Conservation (phyloP, 2,329 filamentous ascomycete genomes). For the Fusarium euwallaceae region DNA sequence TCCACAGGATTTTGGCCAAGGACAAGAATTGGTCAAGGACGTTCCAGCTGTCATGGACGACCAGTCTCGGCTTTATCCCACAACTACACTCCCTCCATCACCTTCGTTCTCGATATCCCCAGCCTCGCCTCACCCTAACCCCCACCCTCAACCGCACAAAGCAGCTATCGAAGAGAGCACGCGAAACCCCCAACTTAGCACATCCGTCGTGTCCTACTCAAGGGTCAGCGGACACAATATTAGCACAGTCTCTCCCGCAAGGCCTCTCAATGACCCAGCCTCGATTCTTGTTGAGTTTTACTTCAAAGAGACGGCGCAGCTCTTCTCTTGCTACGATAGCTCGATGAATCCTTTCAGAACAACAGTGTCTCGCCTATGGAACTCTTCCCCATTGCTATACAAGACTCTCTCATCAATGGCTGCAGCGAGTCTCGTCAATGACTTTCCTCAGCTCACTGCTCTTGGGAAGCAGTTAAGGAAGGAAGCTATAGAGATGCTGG, state of each 20-base stretch:
- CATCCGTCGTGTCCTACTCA: neutral
- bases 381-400: constrained; percentile 21
- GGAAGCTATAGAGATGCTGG: constrained; percentile 18
- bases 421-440: constrained; percentile 19
- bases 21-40: neutral
- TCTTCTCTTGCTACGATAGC: constrained; percentile 27
- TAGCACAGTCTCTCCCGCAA: neutral
- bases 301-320: constrained; percentile 26
- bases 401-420: constrained; percentile 31
- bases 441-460: constrained; percentile 18
- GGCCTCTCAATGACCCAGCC: constrained; percentile 9
- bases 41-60: neutral
- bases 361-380: constrained; percentile 22
- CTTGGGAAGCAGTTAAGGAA: constrained; percentile 19
- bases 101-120: neutral
- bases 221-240: neutral
- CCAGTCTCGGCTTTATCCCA: neutral
- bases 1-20: neutral
- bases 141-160: neutral
- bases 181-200: neutral
- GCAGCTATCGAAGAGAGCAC: neutral
- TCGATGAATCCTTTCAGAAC: constrained; percentile 29
- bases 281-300: constrained; percentile 27
- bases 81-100: neutral
- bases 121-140: neutral